Evolutionary conservation across 352 stramenopile genomes (phyloP).

Genomic region (Globisporangium solare): DNA sequence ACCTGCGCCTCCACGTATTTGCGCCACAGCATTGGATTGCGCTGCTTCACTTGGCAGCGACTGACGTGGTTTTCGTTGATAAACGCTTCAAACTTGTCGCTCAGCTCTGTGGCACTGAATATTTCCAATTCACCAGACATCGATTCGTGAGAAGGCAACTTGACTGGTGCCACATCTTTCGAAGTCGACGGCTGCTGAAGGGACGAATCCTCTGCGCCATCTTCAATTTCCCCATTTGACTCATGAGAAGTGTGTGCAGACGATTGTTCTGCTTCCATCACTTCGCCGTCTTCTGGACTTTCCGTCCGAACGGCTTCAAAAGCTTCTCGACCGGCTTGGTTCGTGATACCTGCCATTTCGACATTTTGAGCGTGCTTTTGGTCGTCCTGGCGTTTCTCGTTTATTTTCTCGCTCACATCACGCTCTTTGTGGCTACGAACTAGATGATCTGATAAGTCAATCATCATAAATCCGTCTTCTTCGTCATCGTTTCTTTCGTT

Average conservation of each 20-base stretch:
- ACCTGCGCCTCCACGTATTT: constrained; percentile 34
- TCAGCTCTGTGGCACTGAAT: constrained; percentile 6
- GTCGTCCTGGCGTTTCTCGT: not conserved
- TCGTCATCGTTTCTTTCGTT: not conserved
- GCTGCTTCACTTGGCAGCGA: constrained; percentile 25
- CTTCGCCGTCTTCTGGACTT: not conserved
- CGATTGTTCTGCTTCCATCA: not conserved
- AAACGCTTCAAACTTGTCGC: constrained; percentile 22
- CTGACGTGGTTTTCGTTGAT: constrained; percentile 28
- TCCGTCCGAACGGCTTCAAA: not conserved
- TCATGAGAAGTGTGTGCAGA: not conserved
- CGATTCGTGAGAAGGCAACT: not conserved
- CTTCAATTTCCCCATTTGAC: not conserved
- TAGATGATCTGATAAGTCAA: no score
- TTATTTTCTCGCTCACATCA: not conserved
- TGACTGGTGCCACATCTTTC: no score
- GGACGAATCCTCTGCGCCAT: not conserved
- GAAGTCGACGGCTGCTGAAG: not conserved
- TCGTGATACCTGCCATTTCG: not conserved
- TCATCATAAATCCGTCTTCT: not conserved
- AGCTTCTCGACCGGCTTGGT: not conserved
- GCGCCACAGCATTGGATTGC: constrained; percentile 34
- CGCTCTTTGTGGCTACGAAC: no score
- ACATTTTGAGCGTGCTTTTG: not conserved
- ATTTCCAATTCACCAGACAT: constrained; percentile 1